Evolutionary conservation across 257 asterid genomes (phyloP), one percentile per base, ranked within the genome.

Genomic region (Striga asiatica): DNA sequence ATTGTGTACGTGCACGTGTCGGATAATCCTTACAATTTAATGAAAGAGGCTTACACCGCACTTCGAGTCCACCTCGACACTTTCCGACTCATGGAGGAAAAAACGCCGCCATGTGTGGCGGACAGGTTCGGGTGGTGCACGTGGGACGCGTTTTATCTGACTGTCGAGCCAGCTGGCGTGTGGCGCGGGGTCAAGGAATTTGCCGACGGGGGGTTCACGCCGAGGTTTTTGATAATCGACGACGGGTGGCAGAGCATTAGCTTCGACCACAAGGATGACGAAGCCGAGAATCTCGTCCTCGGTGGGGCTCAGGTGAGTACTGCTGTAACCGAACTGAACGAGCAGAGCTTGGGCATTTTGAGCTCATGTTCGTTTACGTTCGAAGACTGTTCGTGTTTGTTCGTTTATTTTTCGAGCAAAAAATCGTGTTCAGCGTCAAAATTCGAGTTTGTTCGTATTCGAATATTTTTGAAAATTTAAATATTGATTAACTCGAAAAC

Each of bases 181-280:
- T 80, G 79, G 81, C 65, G 71, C 16, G 87, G 81, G 0, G 77
- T 80, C 2, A 67, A 74, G 49, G 88, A 80, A 28, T 74, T 85
- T 8, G 66, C 79, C 0, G 78, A 65, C 0, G 89, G 93, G 0
- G 86, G 89, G 2, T 11, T 82, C 5, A 56, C 83, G 8, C 86
- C 83, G 2, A 60, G 88, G 50, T 85, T 85, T 53, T 37, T 85
- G 56, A 78, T 85, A 62, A 82, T 82, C 46, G 95, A 82, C 8
- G 93, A 82, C 41, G 95, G 95, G 0, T 84, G 95, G 95, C 95
- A 84, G 56, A 77, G 85, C 45, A 72, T 84, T 63, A 78, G 70
- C 56, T 6, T 69, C 19, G 92, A 79, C 5, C 82, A 63, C 0
- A 70, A 74, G 37, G 71, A 70, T 1, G 67, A 73, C 71, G 88